Conservation (phyloP, 106 monocot species). For the Amphibolis antarctica region DNA sequence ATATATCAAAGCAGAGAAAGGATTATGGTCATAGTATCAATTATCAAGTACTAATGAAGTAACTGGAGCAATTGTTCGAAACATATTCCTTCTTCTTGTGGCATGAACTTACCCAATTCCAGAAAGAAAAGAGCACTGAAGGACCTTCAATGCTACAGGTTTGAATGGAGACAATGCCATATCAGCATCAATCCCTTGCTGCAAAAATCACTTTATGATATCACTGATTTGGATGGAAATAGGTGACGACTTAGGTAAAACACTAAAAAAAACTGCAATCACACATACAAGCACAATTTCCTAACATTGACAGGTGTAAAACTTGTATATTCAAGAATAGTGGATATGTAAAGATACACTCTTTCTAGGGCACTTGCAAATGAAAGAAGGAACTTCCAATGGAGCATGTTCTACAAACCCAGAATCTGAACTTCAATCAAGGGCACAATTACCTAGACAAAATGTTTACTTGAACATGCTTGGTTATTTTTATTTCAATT, state of each 20-base stretch:
- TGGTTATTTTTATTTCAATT: no score
- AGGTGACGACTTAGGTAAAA: not conserved
- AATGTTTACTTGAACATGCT: no score
- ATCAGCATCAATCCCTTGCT: slow-evolving; percentile 64
- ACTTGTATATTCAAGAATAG: no score
- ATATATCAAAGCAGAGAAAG: not conserved
- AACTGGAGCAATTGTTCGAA: not conserved
- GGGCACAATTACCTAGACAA: no score
- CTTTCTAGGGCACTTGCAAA: no score
- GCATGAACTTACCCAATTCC: slow-evolving; percentile 45
- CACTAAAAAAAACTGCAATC: no score
- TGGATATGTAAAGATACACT: no score
- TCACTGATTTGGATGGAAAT: not conserved
- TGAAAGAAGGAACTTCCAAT: no score
- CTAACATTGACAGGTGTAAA: no score
- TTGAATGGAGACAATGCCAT: slow-evolving; percentile 60
- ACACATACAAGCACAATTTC: no score
- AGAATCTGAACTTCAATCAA: no score
- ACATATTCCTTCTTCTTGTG: not conserved
- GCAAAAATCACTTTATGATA: slow-evolving; percentile 4
- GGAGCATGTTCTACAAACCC: no score
- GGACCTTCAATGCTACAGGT: slow-evolving; percentile 45
- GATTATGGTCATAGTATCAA: not conserved
- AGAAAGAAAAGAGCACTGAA: slow-evolving; percentile 88
- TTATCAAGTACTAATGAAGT: not conserved